Percentiles rank a stretch among this genome's conserved stretches.
These are phyloP conservation scores for Scenedesmus sp. DNA, from an alignment of 163 green algal species.

Conservation along the genomic window DNA sequence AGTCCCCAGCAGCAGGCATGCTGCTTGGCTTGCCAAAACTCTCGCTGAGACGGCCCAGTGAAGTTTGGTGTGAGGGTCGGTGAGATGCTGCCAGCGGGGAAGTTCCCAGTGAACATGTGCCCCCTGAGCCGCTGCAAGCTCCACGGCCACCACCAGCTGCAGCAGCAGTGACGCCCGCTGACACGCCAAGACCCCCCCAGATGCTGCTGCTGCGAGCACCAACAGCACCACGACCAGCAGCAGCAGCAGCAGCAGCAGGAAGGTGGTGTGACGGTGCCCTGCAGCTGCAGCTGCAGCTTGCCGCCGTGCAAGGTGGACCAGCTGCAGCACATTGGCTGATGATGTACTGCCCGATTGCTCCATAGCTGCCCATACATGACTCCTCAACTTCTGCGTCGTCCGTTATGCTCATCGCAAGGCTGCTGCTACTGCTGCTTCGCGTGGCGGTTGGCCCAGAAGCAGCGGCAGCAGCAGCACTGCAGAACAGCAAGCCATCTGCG, in stretches of 20 bases:
- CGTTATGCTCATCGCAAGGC: constrained; percentile 23
- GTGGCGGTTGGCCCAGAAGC: not conserved
- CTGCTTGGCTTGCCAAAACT: not conserved
- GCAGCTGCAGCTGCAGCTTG: not conserved
- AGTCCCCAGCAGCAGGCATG: not conserved
- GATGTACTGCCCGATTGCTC: constrained; percentile 28
- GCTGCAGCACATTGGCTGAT: not conserved
- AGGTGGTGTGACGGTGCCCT: not conserved
- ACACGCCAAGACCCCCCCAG: not conserved
- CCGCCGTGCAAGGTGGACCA: not conserved
- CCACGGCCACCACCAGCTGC: no score
- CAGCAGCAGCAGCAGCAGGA: constrained; percentile 21
- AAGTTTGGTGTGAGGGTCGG: constrained; percentile 5
- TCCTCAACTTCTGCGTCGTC: constrained; percentile 41
- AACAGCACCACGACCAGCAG: not conserved
- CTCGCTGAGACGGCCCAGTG: not conserved
- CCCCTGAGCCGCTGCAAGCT: not conserved
- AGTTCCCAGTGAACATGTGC: constrained; percentile 1
- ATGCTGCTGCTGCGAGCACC: not conserved
- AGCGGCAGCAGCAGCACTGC: not conserved
- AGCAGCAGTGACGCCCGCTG: not conserved
- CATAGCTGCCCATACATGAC: constrained; percentile 22
- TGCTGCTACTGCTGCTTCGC: constrained; percentile 43
- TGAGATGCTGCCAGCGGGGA: not conserved
- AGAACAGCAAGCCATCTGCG: not conserved